Base-by-base conservation (phyloP, 129 eudicot species). In the Chrysanthemum seticuspe region DNA sequence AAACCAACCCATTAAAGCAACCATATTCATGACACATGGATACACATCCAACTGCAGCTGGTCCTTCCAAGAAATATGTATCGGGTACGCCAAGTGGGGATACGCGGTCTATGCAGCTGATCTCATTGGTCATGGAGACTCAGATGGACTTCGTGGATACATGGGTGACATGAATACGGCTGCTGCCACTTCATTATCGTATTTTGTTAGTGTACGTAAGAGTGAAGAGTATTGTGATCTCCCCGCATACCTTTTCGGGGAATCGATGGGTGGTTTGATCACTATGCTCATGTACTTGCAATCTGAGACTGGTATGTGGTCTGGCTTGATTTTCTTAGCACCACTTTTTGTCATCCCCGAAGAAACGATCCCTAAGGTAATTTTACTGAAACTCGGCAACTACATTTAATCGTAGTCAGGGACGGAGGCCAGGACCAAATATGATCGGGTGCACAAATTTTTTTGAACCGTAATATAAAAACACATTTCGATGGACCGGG, bases 91-190 rank as follows among this genome's bases (percentile, higher is more conserved):
- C 31, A 47, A 47, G 16, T 66, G 71, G 69, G 69, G 69, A 34
- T 84, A 89, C 70, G 89, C 89, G 29, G 96, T 89, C 36, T 89
- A 76, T 63, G 87, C 86, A 25, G 96, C 96, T n/a, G 92, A 89
- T 55, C 71, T 89, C 11, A 76, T 84, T 67, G 96, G 96, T 15
- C 96, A 89, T 74, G 92, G 96, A 71, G 80, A 86, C 13, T 86
- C 96, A 40, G 87, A 84, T 2, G 67, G 68, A 72, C 18, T 72
- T 19, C 76, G n/a, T 21, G 56, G 69, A 10, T 56, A 89, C 80
- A 34, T 86, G 14, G 96, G 96, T 0, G 85, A 84, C 52, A 55
- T 89, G 74, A 52, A 84, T 14, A 86, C 84, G 76, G 81, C 79
- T 0, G 89, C 92, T 10, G 86, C 83, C 10, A 62, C 90, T 0